Evolutionary conservation across 257 asterid species (phyloP).

Genomic region (Solanum verrucosum): DNA sequence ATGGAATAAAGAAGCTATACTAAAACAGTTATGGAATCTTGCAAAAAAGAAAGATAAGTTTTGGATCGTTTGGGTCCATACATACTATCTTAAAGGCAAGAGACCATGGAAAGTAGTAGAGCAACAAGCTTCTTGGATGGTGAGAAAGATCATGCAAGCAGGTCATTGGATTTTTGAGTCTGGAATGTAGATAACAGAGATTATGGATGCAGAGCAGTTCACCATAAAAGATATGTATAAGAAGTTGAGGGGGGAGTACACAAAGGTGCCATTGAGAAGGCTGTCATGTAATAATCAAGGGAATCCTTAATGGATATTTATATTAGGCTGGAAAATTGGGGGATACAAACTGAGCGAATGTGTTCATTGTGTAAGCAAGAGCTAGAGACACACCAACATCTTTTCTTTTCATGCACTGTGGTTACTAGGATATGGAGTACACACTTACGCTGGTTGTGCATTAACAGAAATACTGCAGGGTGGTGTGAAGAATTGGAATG

Average conservation of each 20-base stretch:
- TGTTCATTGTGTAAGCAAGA: too few species aligned
- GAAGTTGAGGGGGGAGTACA: background rate
- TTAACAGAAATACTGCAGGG: fast-evolving
- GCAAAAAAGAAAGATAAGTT: too few species aligned
- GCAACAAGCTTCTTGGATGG: too few species aligned
- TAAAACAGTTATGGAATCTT: background rate
- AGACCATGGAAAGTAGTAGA: too few species aligned
- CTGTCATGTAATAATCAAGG: background rate
- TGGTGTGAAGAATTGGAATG: background rate
- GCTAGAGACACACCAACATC: background rate
- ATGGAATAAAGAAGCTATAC: background rate
- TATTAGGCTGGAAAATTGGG: fast-evolving
- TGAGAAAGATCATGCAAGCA: too few species aligned
- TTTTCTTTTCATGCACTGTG: fast-evolving
- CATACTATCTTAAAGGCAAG: too few species aligned
- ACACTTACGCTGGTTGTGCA: fast-evolving
- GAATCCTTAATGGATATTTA: too few species aligned
- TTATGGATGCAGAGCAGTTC: background rate
- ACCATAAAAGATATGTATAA: too few species aligned
- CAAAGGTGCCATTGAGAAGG: background rate
- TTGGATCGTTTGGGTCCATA: too few species aligned
- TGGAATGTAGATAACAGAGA: too few species aligned
- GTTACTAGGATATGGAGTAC: background rate
- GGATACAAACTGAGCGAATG: fast-evolving
- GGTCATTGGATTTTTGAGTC: too few species aligned